phyloP scores from a whole-genome alignment of 1,284 basidiomycete genomes.

The Cutaneotrichosporon dermatis region DNA sequence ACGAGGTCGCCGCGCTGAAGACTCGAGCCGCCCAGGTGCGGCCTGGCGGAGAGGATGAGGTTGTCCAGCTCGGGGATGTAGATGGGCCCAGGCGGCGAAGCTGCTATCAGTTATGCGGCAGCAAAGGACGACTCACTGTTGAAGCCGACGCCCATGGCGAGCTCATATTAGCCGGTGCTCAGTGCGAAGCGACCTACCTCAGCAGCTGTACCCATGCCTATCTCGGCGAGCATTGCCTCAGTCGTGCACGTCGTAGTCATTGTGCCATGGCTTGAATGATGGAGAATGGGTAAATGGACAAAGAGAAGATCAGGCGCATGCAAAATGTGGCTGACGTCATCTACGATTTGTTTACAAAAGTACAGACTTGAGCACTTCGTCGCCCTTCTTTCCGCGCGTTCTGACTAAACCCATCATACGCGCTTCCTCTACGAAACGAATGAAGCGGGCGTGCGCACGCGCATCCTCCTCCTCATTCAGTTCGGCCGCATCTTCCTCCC shows the following conservation, averaged over 20 bases:
- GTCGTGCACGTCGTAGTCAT: slow-evolving; percentile 9
- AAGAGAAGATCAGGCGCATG: neutral
- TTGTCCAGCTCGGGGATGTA: slow-evolving; percentile 40
- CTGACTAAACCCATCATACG: slow-evolving; percentile 42
- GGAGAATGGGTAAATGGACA: neutral
- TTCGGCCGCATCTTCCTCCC: neutral
- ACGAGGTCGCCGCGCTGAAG: slow-evolving; percentile 46
- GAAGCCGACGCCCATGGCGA: slow-evolving; percentile 31
- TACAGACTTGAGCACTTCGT: slow-evolving; percentile 42
- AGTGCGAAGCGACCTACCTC: slow-evolving; percentile 24
- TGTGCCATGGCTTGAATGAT: neutral
- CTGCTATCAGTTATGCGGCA: slow-evolving; percentile 15
- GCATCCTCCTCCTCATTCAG: slow-evolving; percentile 25
- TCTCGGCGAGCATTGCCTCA: slow-evolving; percentile 26
- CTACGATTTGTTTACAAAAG: slow-evolving; percentile 14
- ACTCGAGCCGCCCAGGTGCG: slow-evolving; percentile 30
- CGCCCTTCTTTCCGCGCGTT: slow-evolving; percentile 28
- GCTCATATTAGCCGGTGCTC: slow-evolving; percentile 5
- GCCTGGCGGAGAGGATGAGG: slow-evolving; percentile 26
- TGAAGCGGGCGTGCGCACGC: slow-evolving; percentile 39
- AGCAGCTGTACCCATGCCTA: slow-evolving; percentile 29
- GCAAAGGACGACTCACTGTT: slow-evolving; percentile 19
- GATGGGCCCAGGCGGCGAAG: slow-evolving; percentile 41
- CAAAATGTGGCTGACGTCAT: slow-evolving; percentile 1
- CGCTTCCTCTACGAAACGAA: slow-evolving; percentile 43